phyloP scores from a whole-genome alignment of 192 early-diverging fungal species.

The Helicostylum pulchrum region DNA sequence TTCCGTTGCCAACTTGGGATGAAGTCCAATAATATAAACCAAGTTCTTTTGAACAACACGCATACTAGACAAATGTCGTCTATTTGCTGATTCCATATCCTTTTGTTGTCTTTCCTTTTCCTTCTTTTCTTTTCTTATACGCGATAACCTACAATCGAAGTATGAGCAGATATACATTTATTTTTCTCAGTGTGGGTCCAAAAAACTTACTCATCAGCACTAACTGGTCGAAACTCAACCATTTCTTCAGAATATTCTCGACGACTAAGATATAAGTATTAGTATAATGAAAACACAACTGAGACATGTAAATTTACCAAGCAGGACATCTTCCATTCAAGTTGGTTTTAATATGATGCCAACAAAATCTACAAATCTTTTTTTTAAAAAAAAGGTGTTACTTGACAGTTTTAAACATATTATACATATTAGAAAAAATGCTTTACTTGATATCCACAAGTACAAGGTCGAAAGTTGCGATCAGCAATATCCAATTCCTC shows the following conservation, averaged over 20 bases:
- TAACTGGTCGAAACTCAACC: conserved; percentile 83
- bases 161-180: neutral
- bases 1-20: conserved; percentile 80
- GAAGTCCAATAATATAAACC: conserved; percentile 94
- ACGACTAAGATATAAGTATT: conserved; percentile 45
- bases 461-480: conserved; percentile 94
- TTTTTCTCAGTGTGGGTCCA: neutral
- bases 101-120: conserved; percentile 89
- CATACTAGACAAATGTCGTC: conserved; percentile 80
- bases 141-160: conserved; percentile 42
- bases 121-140: conserved; percentile 73
- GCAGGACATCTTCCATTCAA: conserved; percentile 92
- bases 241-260: conserved; percentile 87
- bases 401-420: neutral
- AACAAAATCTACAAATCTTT: conserved; percentile 97
- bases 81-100: conserved; percentile 78
- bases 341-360: conserved; percentile 94
- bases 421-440: neutral
- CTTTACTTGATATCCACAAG: conserved; percentile 93
- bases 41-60: conserved; percentile 96
- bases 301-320: conserved; percentile 42
- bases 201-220: conserved; percentile 73
- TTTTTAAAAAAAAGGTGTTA: neutral
- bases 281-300: neutral
- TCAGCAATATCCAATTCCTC: conserved; percentile 98